Evolutionary conservation across 805 yeast genomes (phyloP), one percentile per base, ranked within the genome.

Genomic region (Dipodascopsis tothii): DNA sequence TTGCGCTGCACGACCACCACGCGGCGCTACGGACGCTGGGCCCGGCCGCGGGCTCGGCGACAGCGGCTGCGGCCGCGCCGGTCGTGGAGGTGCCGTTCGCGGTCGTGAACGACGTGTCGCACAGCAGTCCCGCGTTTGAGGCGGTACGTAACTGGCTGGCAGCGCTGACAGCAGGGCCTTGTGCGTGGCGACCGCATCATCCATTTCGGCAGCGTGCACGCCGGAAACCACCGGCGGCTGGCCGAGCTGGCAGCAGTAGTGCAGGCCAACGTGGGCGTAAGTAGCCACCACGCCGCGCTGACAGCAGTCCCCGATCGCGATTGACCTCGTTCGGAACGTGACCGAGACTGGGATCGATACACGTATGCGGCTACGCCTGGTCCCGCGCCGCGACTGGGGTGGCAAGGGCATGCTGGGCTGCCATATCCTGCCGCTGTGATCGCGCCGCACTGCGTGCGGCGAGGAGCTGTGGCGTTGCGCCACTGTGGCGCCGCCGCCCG

Each of bases 341-440:
- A 40, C 27, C 23, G 44, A 36, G 3, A 54, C 43, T 50, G 44
- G 39, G 55, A 44, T 56, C 21, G 54, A 50, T 38, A 59, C n/a
- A n/a, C n/a, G n/a, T n/a, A n/a, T n/a, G n/a, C n/a, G n/a, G n/a
- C n/a, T n/a, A n/a, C n/a, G n/a, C 3, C 57, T 74, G 23, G 57
- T 56, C 2, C 90, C 88, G 1, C 60, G 71, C 4, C 59, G 59
- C 3, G 60, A 64, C 14, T 83, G 88, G 88, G 67, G 65, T 35
- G 90, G 90, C 5, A 63, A 65, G 28, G 88, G 90, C 2, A 51
- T 78, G n/a, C 61, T 82, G 27, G 90, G 90, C 1, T 82, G 87
- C 60, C 75, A 72, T 48, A 55, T 81, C 30, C 65, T 58, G n/a
- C 58, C 61, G 5, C 18, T 57, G 34, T 54, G 47, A 34, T 35